Percentiles rank a stretch among this genome's conserved stretches.
phyloP scores from a whole-genome alignment of 208 protist species.

The Herpetomonas samuelpessoai region DNA sequence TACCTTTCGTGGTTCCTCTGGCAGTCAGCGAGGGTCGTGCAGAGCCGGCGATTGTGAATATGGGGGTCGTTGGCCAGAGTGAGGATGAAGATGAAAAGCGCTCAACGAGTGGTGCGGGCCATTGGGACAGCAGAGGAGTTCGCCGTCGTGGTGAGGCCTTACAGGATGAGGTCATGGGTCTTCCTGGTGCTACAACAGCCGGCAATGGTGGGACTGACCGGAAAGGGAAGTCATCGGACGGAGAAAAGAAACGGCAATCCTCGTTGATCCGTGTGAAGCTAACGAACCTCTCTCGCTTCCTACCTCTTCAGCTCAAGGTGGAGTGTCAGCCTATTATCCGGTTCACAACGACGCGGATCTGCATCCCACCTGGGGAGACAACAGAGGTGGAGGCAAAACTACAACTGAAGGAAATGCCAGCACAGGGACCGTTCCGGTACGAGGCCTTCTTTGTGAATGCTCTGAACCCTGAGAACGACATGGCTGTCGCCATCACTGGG shows the following conservation, averaged over 20 bases:
- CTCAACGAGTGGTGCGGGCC: neutral
- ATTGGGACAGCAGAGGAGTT: neutral
- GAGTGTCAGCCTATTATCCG: conserved; percentile 74
- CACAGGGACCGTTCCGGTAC: conserved; percentile 74
- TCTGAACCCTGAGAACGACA: conserved; percentile 87
- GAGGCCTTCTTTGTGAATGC: conserved; percentile 84
- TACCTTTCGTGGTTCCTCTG: conserved; percentile 31
- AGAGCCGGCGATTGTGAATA: conserved; percentile 33
- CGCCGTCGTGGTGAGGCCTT: neutral
- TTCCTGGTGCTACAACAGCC: neutral
- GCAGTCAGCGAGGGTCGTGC: conserved; percentile 67
- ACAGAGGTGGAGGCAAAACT: conserved; percentile 51
- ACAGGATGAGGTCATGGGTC: neutral
- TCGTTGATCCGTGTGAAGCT: conserved; percentile 30
- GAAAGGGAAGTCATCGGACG: too few relatives aligned
- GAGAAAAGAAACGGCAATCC: neutral
- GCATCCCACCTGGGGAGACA: conserved; percentile 52
- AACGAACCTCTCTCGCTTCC: conserved; percentile 56
- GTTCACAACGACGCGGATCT: conserved; percentile 54
- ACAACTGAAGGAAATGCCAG: conserved; percentile 53
- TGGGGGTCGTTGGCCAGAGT: conserved; percentile 26
- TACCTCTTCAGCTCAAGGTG: conserved; percentile 71
- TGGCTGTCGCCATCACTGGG: conserved; percentile 68
- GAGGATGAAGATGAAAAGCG: conserved; percentile 5
- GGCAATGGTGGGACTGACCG: too few relatives aligned